Conservation (phyloP, 2,329 filamentous ascomycete species). For the Paracorniculantispora psalliotae region DNA sequence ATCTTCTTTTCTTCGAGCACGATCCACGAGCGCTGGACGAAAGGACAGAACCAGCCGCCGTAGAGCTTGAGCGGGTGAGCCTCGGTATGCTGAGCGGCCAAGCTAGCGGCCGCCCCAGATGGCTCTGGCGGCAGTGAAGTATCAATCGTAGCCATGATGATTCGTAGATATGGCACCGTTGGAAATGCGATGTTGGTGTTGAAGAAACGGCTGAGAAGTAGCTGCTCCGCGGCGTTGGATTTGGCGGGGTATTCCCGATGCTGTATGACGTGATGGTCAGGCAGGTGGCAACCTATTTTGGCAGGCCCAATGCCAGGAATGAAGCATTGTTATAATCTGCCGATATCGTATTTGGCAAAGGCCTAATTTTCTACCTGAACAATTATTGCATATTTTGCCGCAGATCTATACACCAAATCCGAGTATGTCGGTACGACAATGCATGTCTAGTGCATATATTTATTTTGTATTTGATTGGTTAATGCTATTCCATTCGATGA, state of each 20-base stretch:
- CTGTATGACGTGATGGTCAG: neutral
- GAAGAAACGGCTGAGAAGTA: neutral
- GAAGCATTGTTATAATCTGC: no score
- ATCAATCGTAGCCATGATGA: conserved; percentile 41
- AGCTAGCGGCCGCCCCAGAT: conserved; percentile 44
- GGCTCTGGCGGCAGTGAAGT: conserved; percentile 42
- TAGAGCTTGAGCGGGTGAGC: conserved; percentile 60
- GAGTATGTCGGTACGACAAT: no score
- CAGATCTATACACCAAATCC: no score
- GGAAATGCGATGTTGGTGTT: neutral
- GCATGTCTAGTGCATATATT: no score
- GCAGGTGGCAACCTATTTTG: neutral
- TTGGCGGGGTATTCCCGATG: neutral
- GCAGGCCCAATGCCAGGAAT: neutral
- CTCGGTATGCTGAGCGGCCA: conserved; percentile 41
- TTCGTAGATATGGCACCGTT: neutral
- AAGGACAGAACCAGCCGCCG: conserved; percentile 69
- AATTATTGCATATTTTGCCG: no score
- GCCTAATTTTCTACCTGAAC: no score
- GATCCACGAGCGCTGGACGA: conserved; percentile 68
- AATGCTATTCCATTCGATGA: neutral
- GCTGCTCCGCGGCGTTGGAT: neutral
- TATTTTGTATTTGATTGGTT: neutral
- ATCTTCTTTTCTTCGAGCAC: conserved; percentile 68
- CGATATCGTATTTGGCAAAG: no score